Evolutionary conservation across 352 stramenopile species (phyloP).

Genomic region (Globisporangium cystogenes): DNA sequence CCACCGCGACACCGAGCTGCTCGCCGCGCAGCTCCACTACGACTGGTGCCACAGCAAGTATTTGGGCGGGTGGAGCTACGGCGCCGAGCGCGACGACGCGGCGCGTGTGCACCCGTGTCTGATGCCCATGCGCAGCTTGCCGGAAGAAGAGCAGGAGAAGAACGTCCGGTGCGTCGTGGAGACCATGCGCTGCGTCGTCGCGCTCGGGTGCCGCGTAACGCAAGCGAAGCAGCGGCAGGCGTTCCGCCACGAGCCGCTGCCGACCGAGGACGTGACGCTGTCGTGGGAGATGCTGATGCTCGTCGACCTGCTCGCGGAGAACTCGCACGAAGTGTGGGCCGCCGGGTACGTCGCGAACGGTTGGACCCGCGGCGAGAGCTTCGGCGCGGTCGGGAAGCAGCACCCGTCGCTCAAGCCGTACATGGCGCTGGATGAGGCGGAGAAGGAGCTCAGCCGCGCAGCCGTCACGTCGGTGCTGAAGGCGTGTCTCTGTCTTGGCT

Average conservation of each 20-base stretch:
- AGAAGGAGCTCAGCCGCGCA: conserved; percentile 44
- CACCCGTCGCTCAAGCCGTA: conserved; percentile 61
- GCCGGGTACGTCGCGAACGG: conserved; percentile 31
- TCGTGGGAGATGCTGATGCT: conserved; percentile 64
- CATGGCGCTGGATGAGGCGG: conserved; percentile 43
- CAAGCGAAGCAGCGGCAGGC: conserved; percentile 11
- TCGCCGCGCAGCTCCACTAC: conserved; percentile 60
- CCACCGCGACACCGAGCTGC: conserved; percentile 16
- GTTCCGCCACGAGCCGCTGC: conserved; percentile 16
- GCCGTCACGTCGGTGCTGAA: conserved; percentile 47
- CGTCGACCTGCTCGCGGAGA: conserved; percentile 61
- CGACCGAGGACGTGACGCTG: conserved; percentile 27
- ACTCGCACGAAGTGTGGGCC: conserved; percentile 69
- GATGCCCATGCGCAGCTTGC: conserved; percentile 42
- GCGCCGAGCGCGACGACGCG: conserved; percentile 29
- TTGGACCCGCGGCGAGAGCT: conserved; percentile 31
- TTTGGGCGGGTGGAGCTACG: conserved; percentile 37
- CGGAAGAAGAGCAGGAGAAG: conserved; percentile 22
- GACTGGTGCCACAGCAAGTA: conserved; percentile 57
- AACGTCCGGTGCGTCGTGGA: conserved; percentile 49
- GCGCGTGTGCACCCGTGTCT: conserved; percentile 41
- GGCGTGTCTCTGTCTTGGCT: conserved; percentile 46
- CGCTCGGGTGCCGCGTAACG: conserved; percentile 37
- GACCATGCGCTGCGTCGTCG: conserved; percentile 55
- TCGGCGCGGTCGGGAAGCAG: conserved; percentile 31